phyloP scores from a whole-genome alignment of 2,329 filamentous ascomycete species.

The Grosmannia penicillata region DNA sequence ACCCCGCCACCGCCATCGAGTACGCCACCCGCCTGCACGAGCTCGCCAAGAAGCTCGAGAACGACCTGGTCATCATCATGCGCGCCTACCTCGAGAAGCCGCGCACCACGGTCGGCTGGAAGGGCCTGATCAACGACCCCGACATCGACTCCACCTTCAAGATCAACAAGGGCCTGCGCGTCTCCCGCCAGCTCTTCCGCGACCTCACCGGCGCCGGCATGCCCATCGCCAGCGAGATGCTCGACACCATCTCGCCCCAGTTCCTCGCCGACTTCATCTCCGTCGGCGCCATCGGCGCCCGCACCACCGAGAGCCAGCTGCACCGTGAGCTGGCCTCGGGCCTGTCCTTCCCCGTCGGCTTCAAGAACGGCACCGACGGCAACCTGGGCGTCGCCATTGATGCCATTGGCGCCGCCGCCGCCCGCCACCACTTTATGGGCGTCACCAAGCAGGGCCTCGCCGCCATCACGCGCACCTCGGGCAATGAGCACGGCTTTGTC shows the following conservation, averaged over 20 bases:
- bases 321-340: slow-evolving; percentile 93
- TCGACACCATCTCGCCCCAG: slow-evolving; percentile 96
- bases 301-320: slow-evolving; percentile 91
- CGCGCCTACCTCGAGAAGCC: slow-evolving; percentile 98
- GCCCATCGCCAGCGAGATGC: slow-evolving; percentile 95
- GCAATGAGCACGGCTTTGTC: slow-evolving; percentile 95
- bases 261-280: slow-evolving; percentile 94
- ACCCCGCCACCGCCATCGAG: slow-evolving; percentile 74
- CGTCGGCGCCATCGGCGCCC: slow-evolving; percentile 85
- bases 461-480: slow-evolving; percentile 82
- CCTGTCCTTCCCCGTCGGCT: slow-evolving; percentile 92
- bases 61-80: slow-evolving; percentile 89
- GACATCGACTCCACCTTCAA: slow-evolving; percentile 95
- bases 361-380: slow-evolving; percentile 98
- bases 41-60: slow-evolving; percentile 63
- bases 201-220: slow-evolving; percentile 78
- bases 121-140: slow-evolving; percentile 97
- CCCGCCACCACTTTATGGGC: slow-evolving; percentile 94
- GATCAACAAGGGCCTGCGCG: slow-evolving; percentile 94
- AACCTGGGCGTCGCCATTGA: slow-evolving; percentile 85
- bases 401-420: slow-evolving; percentile 73
- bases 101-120: slow-evolving; percentile 96
- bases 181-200: slow-evolving; percentile 85
- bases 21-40: slow-evolving; percentile 70
- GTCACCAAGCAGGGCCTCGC: slow-evolving; percentile 96